These are phyloP conservation scores for Lipomyces anomalus DNA, from an alignment of 805 yeast genomes.

Conservation along the genomic window DNA sequence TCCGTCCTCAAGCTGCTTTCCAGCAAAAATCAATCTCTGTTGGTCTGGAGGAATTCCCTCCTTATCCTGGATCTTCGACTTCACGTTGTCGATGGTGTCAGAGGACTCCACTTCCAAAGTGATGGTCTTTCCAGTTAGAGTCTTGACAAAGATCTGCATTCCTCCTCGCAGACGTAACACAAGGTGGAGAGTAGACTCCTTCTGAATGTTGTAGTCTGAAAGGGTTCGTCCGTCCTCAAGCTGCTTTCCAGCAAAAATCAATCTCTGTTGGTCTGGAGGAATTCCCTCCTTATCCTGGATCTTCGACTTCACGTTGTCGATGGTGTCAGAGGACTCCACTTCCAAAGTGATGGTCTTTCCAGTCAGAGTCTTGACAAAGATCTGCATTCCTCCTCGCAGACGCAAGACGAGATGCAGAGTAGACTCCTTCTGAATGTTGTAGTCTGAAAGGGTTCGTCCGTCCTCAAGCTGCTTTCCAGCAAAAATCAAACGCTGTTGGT, in stretches of 20 bases:
- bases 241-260: slow-evolving; percentile 94
- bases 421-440: slow-evolving; percentile 98
- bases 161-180: slow-evolving; percentile 88
- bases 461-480: slow-evolving; percentile 51
- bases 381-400: slow-evolving; percentile 98
- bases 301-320: slow-evolving; percentile 90
- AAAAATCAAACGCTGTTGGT: slow-evolving; percentile 92
- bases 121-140: slow-evolving; percentile 85
- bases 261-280: slow-evolving; percentile 94
- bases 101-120: slow-evolving; percentile 88
- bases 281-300: slow-evolving; percentile 95
- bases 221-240: slow-evolving; percentile 92
- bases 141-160: slow-evolving; percentile 89
- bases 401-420: slow-evolving; percentile 93
- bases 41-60: slow-evolving; percentile 97
- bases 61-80: slow-evolving; percentile 92
- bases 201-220: slow-evolving; percentile 92
- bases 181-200: slow-evolving; percentile 81
- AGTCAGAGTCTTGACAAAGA: slow-evolving; percentile 81
- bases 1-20: slow-evolving; percentile 95
- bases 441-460: slow-evolving; percentile 93
- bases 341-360: slow-evolving; percentile 87
- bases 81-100: slow-evolving; percentile 92
- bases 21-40: slow-evolving; percentile 91
- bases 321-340: slow-evolving; percentile 91